These are phyloP conservation scores for Trichoderma cornu-damae DNA, from an alignment of 2,329 filamentous ascomycete genomes.

Conservation along the genomic window DNA sequence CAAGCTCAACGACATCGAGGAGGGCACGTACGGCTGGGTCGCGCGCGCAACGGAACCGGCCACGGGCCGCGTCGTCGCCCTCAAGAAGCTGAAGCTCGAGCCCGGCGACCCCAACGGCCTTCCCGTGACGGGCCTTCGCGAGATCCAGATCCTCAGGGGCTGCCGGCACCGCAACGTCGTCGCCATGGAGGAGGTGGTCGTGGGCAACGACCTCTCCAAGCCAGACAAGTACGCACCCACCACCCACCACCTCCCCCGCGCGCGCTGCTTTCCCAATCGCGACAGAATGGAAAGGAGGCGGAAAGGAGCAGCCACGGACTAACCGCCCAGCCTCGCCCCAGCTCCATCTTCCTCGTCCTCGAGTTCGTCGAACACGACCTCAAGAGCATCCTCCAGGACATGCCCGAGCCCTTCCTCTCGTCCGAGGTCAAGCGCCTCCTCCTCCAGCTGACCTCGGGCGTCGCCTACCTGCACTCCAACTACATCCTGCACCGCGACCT, in stretches of 20 bases:
- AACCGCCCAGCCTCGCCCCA: conserved; percentile 38
- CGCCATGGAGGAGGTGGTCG: conserved; percentile 73
- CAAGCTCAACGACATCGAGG: conserved; percentile 92
- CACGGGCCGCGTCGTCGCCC: conserved; percentile 76
- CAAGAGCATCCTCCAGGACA: conserved; percentile 85
- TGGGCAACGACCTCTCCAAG: conserved; percentile 56
- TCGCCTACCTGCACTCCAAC: conserved; percentile 78
- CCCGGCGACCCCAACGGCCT: conserved; percentile 66
- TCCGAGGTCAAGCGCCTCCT: conserved; percentile 91
- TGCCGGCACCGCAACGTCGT: conserved; percentile 81
- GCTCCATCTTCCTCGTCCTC: conserved; percentile 82
- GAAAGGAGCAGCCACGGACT: background rate
- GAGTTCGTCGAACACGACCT: conserved; percentile 97
- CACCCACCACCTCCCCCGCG: too few relatives aligned
- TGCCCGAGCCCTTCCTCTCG: conserved; percentile 87
- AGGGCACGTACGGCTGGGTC: conserved; percentile 94
- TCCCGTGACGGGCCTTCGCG: conserved; percentile 84
- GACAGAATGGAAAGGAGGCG: too few relatives aligned
- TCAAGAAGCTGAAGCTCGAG: conserved; percentile 93
- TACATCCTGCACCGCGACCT: conserved; percentile 93
- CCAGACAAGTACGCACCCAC: conserved; percentile 50
- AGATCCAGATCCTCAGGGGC: conserved; percentile 85
- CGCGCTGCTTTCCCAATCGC: too few relatives aligned
- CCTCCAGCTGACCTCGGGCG: conserved; percentile 72
- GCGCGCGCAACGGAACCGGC: conserved; percentile 70